Conservation (phyloP, 768 basidiomycete genomes). For the Dacryopinax primogenitus region DNA sequence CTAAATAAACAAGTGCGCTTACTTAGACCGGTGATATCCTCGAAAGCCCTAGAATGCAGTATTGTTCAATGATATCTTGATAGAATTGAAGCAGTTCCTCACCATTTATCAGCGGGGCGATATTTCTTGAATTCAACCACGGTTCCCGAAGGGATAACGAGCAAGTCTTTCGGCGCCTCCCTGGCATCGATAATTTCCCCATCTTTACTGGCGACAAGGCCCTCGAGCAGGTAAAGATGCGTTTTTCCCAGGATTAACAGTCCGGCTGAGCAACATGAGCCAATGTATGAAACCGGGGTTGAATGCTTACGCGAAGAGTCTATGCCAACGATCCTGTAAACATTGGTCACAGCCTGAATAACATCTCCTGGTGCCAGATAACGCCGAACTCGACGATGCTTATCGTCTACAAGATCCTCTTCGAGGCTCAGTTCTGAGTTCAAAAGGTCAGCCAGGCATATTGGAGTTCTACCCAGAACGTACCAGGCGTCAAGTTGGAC, state of each 20-base stretch:
- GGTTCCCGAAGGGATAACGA: constrained; percentile 69
- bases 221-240: constrained; percentile 83
- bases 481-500: constrained; percentile 3
- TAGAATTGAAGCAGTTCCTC: constrained; percentile 17
- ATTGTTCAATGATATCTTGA: constrained; percentile 3
- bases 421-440: constrained; percentile 36
- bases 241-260: constrained; percentile 74
- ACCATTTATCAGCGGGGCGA: constrained; percentile 77
- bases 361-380: constrained; percentile 81
- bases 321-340: constrained; percentile 77
- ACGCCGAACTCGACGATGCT: constrained; percentile 72
- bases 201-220: constrained; percentile 70
- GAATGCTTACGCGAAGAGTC: constrained; percentile 72
- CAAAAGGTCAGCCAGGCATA: neutral
- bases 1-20: constrained; percentile 80
- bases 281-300: neutral
- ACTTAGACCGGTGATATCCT: constrained; percentile 62
- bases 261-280: constrained; percentile 42
- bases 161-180: constrained; percentile 67
- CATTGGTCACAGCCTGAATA: constrained; percentile 74
- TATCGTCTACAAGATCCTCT: constrained; percentile 78
- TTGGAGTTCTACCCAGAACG: too few species aligned
- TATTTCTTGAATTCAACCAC: constrained; percentile 66
- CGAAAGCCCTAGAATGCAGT: constrained; percentile 46
- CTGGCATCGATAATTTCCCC: constrained; percentile 81